Conservation (phyloP, 2,329 filamentous ascomycete genomes). For the Diplodia mutila region DNA sequence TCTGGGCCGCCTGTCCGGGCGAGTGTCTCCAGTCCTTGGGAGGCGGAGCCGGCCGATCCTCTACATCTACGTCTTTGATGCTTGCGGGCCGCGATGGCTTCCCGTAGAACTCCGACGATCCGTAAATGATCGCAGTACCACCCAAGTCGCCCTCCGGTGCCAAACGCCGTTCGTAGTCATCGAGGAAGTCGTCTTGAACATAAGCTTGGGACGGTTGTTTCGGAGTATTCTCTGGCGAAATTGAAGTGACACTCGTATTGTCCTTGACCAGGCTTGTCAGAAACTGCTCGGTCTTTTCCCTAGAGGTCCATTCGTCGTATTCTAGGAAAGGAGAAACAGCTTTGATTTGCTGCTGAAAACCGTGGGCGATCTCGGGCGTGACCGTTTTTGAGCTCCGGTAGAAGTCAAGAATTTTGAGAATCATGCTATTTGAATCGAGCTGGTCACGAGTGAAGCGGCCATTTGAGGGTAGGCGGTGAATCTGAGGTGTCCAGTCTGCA, state of each 20-base stretch:
- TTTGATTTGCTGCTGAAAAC: slow-evolving; percentile 47
- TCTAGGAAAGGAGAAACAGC: slow-evolving; percentile 57
- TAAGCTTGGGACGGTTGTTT: slow-evolving; percentile 31
- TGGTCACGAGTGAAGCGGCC: slow-evolving; percentile 34
- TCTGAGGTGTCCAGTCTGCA: slow-evolving; percentile 34
- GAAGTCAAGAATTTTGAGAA: slow-evolving; percentile 46
- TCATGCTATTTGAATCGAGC: slow-evolving; percentile 47
- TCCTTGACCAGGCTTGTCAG: slow-evolving; percentile 52
- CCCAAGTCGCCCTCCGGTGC: slow-evolving; percentile 35
- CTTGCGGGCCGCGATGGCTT: slow-evolving; percentile 19
- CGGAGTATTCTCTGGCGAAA: slow-evolving; percentile 23
- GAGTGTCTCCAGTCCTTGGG: slow-evolving; percentile 49
- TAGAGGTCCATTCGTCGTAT: slow-evolving; percentile 52
- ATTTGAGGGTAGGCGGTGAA: slow-evolving; percentile 31
- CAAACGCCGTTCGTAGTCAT: slow-evolving; percentile 24
- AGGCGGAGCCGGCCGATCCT: slow-evolving; percentile 44
- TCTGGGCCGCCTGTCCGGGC: neutral
- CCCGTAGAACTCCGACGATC: slow-evolving; percentile 20
- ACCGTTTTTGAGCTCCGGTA: slow-evolving; percentile 45
- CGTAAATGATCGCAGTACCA: slow-evolving; percentile 45
- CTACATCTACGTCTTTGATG: neutral
- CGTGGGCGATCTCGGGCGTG: slow-evolving; percentile 45
- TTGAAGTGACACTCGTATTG: neutral
- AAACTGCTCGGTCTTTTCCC: slow-evolving; percentile 59
- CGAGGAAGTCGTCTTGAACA: slow-evolving; percentile 31